Base-by-base conservation (phyloP, 805 yeast genomes). In the Saccharomyces eubayanus region DNA sequence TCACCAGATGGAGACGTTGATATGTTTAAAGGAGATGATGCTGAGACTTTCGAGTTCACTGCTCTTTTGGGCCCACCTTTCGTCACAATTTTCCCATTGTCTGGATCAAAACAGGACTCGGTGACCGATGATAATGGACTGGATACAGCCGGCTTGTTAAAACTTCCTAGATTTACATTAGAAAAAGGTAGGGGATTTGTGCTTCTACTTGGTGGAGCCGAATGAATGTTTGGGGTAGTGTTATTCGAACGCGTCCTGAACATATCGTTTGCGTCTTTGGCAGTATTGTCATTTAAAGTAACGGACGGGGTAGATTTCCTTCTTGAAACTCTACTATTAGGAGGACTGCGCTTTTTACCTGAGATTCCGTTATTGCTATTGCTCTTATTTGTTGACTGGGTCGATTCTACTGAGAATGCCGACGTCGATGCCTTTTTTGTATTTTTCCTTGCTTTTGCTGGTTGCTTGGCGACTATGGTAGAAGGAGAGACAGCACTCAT, bases 61-160 rank as follows among this genome's bases (percentile, higher is more conserved):
- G 43, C 24, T 16, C 43, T 21, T 16, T 36, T 36, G 24, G 43
- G 43, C 4, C 43, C 43, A 16, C 24, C 9, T 21, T 36, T 36
- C 16, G 12, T 8, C 3, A 9, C 24, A 16, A 36, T 4, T 16
- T 36, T 36, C 5, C 12, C 24, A 36, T 24, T 36, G 16, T 36
- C 43, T 6, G 43, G 24, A 36, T 36, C 43, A 6, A 36, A 36
- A 11, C 43, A 36, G 46, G 45, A 41, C 31, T 61, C 64, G 10
- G 57, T 40, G 10, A 61, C 61, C 16, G 64, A 55, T 0, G 62
- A 52, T 10, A 59, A 51, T 2, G 59, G 55, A 30, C 58, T 59
- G 11, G 62, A 57, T 14, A 55, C 28, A 9, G 50, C 49, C 9
- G 52, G 49, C 46, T 56, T 59, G 29, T 54, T 55, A 31, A 28